phyloP scores from a whole-genome alignment of 2,329 filamentous ascomycete species.

The Penicillium sp. region DNA sequence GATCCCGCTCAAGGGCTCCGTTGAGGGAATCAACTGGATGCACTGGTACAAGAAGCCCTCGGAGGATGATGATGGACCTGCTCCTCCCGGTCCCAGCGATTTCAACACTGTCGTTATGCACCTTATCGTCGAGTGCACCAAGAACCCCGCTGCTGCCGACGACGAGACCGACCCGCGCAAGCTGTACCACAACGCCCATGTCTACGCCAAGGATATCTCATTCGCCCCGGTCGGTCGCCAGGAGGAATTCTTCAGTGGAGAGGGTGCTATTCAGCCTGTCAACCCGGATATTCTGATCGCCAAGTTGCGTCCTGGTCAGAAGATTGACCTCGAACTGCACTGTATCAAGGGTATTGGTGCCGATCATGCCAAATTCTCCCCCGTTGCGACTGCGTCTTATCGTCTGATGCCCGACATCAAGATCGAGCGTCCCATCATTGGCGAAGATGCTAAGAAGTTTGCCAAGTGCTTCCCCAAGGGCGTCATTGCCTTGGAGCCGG shows the following conservation, averaged over 20 bases:
- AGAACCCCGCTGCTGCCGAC: conserved; percentile 72
- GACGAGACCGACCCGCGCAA: conserved; percentile 81
- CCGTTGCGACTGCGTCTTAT: conserved; percentile 93
- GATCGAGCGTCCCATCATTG: conserved; percentile 83
- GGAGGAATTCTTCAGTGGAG: conserved; percentile 68
- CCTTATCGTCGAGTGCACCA: conserved; percentile 79
- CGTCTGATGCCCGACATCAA: conserved; percentile 86
- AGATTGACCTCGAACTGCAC: conserved; percentile 85
- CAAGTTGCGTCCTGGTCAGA: conserved; percentile 90
- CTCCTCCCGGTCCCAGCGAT: conserved; percentile 64
- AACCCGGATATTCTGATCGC: conserved; percentile 94
- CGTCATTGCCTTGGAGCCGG: conserved; percentile 79
- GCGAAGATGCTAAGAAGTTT: conserved; percentile 87
- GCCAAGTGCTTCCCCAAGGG: conserved; percentile 85
- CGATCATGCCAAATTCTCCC: conserved; percentile 97
- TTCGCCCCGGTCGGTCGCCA: conserved; percentile 81
- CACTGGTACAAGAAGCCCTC: conserved; percentile 79
- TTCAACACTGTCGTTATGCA: conserved; percentile 85
- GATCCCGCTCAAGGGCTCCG: conserved; percentile 82
- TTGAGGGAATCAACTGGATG: conserved; percentile 79
- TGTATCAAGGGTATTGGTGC: conserved; percentile 92
- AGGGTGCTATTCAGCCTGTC: conserved; percentile 72
- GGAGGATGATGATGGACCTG: conserved; percentile 62
- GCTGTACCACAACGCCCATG: conserved; percentile 83
- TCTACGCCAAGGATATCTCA: conserved; percentile 78